Base-by-base conservation (phyloP, 306 rosid genomes). In the Parietaria judaica region DNA sequence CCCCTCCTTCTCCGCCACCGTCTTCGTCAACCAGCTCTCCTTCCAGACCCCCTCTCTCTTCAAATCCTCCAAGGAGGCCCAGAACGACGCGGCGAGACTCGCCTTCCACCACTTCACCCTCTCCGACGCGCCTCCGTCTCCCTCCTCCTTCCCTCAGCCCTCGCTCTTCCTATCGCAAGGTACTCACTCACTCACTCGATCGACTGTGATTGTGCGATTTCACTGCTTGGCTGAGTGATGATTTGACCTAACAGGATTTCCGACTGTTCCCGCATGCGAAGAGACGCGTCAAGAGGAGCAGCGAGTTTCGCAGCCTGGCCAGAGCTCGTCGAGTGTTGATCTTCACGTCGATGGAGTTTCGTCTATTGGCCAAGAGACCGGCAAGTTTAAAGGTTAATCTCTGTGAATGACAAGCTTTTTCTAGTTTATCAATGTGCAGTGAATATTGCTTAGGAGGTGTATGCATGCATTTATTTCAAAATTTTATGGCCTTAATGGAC, bases 21-120 rank as follows among this genome's bases (percentile, higher is more conserved):
- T 87, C 57, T 63, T 51, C 2, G 54, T 87, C 23, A 76, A 80
- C 45, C 74, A 61, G 35, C 6, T 43, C 3, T 8, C 64, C 0
- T 84, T 82, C 34, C 52, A 23, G 7, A 31, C 76, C 0, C 35
- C 16, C 3, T 3, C 69, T 0, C 47, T 65, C 1, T 54, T 51
- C 36, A 70, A 70, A 15, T 56, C 67, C 37, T 58, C 77, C 36
- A 82, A 80, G 55, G 56, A 55, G 6, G 74, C 95, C 8, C 89
- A 87, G 53, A 84, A 87, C 66, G 72, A 65, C 5, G 97, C 77
- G 1, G 95, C 97, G 7, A 53, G 70, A 58, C 45, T 76, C 31
- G 97, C 97, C 3, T 76, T 79, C 14, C 52, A 55, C 6, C 83
- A 79, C n/a, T 70, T 86, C 52, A 60, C 78, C 6, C 56, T 43